Evolutionary conservation across 106 monocot species (phyloP).

Genomic region (Dendrobium nobile): DNA sequence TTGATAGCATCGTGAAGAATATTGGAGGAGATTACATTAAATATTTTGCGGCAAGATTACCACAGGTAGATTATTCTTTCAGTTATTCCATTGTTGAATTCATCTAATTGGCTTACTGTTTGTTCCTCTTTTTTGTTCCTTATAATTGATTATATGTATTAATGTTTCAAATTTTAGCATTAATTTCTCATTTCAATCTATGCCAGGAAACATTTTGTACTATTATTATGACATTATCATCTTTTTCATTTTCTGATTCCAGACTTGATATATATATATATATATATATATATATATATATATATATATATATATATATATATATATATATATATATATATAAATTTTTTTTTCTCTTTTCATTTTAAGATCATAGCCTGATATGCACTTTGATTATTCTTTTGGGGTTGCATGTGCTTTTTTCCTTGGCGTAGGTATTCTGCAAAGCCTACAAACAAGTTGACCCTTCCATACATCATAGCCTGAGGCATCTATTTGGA

Average conservation of each 20-base stretch:
- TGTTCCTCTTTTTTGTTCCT: background rate
- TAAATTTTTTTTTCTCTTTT: background rate
- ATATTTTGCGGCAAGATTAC: constrained; percentile 75
- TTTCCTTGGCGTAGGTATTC: constrained; percentile 59
- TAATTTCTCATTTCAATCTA: background rate
- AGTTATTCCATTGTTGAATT: background rate
- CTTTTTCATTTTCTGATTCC: background rate
- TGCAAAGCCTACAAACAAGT: constrained; percentile 95
- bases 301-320: background rate
- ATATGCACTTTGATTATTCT: background rate
- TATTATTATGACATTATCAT: background rate
- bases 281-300: background rate
- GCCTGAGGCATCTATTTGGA: constrained; percentile 97
- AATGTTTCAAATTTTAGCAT: background rate
- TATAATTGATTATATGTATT: background rate
- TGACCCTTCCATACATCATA: constrained; percentile 76
- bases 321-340: too few relatives aligned
- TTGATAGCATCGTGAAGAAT: constrained; percentile 98
- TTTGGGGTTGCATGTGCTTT: background rate
- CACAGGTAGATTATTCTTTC: constrained; percentile 51
- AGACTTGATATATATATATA: background rate
- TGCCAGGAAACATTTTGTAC: background rate
- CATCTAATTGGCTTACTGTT: background rate
- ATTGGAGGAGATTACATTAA: constrained; percentile 95
- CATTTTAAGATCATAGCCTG: background rate